Evolutionary conservation across 306 rosid species (phyloP).

Genomic region (Rosa chinensis): DNA sequence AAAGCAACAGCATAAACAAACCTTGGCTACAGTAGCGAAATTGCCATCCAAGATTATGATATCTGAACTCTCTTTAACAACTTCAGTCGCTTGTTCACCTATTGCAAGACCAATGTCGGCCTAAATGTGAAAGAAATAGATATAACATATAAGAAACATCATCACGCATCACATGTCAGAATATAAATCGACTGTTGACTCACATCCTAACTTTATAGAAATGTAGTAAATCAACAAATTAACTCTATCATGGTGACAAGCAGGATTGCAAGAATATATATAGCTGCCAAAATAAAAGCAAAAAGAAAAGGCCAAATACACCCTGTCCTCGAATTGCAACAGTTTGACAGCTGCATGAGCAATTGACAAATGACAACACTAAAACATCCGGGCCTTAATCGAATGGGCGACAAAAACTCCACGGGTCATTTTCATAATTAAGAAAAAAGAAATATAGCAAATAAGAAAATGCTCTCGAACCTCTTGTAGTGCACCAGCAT

Average conservation of each 20-base stretch:
- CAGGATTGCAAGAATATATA: not conserved
- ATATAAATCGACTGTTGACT: not conserved
- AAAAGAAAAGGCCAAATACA: not conserved
- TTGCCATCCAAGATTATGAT: slow-evolving; percentile 87
- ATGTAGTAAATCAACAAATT: not conserved
- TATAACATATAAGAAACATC: slow-evolving; percentile 3
- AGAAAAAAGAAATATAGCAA: not conserved
- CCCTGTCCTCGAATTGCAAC: not conserved
- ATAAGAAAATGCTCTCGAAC: slow-evolving; percentile 30
- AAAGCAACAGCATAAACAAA: slow-evolving; percentile 15
- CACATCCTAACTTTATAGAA: not conserved
- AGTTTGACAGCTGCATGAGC: not conserved
- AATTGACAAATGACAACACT: not conserved
- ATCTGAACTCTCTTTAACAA: slow-evolving; percentile 90
- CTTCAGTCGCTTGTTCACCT: slow-evolving; percentile 78
- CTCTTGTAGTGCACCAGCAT: slow-evolving; percentile 93
- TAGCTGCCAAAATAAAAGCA: not conserved
- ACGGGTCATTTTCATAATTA: not conserved
- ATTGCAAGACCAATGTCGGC: slow-evolving; percentile 92
- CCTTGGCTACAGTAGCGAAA: slow-evolving; percentile 84
- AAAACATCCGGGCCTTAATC: not conserved
- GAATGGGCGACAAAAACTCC: not conserved
- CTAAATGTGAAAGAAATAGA: slow-evolving; percentile 26
- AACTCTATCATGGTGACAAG: not conserved
- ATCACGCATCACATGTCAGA: not conserved